Conservation (phyloP, 2,329 filamentous ascomycete species). For the Hymenoscyphus albidus region DNA sequence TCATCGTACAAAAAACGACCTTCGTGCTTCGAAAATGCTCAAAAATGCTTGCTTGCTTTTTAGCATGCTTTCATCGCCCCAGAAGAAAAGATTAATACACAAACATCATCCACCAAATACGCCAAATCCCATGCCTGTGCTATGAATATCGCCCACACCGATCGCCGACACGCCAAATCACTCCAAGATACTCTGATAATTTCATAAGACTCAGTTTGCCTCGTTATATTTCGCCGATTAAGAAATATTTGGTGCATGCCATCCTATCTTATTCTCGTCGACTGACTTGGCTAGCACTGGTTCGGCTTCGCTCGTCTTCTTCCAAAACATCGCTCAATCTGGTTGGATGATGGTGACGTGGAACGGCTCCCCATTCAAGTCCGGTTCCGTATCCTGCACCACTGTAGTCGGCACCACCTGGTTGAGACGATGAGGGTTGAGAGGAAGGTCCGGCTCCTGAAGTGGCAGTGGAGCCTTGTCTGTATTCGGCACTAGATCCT, state of each 20-base stretch:
- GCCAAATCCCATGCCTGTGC: background rate
- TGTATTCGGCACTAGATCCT: constrained; percentile 28
- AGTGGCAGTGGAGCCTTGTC: constrained; percentile 24
- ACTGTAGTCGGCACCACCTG: constrained; percentile 54
- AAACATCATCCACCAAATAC: background rate
- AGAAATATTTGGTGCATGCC: background rate
- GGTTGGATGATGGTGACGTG: constrained; percentile 82
- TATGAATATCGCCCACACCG: background rate
- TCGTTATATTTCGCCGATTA: background rate
- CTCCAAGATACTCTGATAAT: background rate
- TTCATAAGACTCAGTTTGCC: background rate
- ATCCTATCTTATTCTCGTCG: constrained; percentile 16
- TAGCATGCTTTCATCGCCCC: background rate
- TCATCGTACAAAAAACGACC: constrained; percentile 21
- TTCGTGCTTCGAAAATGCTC: background rate
- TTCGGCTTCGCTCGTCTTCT: constrained; percentile 76
- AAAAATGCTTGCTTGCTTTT: constrained; percentile 1
- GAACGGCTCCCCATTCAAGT: constrained; percentile 71
- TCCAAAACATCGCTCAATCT: constrained; percentile 84
- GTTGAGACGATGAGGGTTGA: constrained; percentile 18
- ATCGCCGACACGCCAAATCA: background rate
- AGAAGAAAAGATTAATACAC: background rate
- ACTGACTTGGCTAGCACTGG: constrained; percentile 47
- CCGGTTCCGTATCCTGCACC: constrained; percentile 61
- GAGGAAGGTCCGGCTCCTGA: constrained; percentile 17